phyloP scores from a whole-genome alignment of 106 monocot species.

The Dendrobium huoshanense region DNA sequence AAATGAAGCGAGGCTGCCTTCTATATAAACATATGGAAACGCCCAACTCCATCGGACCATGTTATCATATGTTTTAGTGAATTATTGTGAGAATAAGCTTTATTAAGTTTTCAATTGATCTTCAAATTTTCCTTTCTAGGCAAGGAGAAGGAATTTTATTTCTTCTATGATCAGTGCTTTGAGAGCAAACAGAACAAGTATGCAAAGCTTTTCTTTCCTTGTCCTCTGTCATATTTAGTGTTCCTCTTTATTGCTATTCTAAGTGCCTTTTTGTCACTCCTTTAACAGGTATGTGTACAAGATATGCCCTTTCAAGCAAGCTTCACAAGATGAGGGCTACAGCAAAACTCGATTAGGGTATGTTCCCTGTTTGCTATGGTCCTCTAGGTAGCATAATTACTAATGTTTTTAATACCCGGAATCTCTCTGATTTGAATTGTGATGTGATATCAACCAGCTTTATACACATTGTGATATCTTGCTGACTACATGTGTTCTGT shows the following conservation, averaged over 20 bases:
- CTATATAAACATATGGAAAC: neutral
- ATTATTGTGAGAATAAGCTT: neutral
- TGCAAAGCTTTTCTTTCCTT: conserved; percentile 5
- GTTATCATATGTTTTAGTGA: neutral
- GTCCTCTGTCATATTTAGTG: neutral
- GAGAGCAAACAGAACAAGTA: conserved; percentile 92
- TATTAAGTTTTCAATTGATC: neutral
- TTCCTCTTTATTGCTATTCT: neutral
- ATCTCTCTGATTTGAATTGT: neutral
- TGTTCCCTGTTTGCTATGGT: conserved; percentile 6
- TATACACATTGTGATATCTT: neutral
- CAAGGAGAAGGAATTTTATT: conserved; percentile 87
- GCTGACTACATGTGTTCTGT: conserved; percentile 1
- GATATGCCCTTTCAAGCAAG: conserved; percentile 96
- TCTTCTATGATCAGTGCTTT: conserved; percentile 84
- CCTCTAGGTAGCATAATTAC: neutral
- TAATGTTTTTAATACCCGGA: neutral
- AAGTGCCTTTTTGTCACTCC: conserved; percentile 2
- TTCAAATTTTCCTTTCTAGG: conserved; percentile 36
- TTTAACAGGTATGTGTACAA: conserved; percentile 81
- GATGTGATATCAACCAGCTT: neutral
- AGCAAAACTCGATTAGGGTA: conserved; percentile 87
- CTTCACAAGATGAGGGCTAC: conserved; percentile 84
- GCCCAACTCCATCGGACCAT: neutral
- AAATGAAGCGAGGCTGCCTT: neutral